Evolutionary conservation across 2,329 filamentous ascomycete genomes (phyloP), one percentile per base, ranked within the genome.

Genomic region (Fusarium euwallaceae): DNA sequence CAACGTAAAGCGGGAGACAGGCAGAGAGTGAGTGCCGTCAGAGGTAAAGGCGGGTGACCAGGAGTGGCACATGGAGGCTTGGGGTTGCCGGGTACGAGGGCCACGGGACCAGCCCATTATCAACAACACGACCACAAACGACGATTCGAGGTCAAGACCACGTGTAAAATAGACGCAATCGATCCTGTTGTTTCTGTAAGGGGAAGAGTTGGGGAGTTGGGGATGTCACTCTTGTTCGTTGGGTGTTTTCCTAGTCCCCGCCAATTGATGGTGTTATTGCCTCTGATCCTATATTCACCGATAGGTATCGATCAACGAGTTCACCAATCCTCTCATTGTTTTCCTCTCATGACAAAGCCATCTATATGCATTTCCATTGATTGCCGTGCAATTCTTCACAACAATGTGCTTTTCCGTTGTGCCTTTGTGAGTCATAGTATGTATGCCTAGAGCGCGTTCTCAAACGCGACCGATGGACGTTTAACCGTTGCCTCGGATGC

Each of bases 91-190:
- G 58, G 24, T 29, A 41, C 39, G 48, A 69, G 64, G 68, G 56
- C 61, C 72, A 74, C 72, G 72, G 72, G 72, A 69, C 72, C 72
- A 74, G 29, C 65, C 61, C 61, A 60, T 71, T 63, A 59, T 65
- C 37, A 72, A 55, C 48, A 66, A 48, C 72, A 70, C 51, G 69
- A 64, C 64, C 61, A 66, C 72, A 48, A 27, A 56, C 61, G 69
- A 41, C n/a, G 16, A 53, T 41, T 48, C 64, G 64, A 61, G 63
- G 32, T 24, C 58, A 43, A 16, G 67, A 69, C 61, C 71, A 74
- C 72, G 72, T 75, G 72, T 72, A 66, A 43, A 55, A n/a, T 32
- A 55, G 48, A 55, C 27, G 17, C 14, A n/a, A 53, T 29, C 48
- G 6, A 53, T 53, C 24, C 24, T 3, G 9, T 27, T 2, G 22